A percentile compares a stretch with the other conserved stretches of the same genome.
Conservation (phyloP, 1,284 basidiomycete genomes). For the Fomitopsis schrenkii region DNA sequence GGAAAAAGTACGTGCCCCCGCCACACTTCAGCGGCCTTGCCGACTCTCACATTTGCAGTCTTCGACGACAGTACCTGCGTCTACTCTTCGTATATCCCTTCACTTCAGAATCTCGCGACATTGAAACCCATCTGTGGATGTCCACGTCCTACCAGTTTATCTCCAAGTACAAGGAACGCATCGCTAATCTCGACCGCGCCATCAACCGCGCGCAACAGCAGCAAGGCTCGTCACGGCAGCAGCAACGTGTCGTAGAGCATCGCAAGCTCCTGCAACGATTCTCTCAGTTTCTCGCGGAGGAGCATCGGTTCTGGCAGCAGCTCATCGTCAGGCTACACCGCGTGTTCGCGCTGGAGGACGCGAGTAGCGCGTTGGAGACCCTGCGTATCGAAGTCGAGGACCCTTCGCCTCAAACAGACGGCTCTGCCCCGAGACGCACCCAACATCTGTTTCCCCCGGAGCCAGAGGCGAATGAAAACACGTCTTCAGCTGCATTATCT, state of each 20-base stretch:
- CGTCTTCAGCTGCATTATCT: constrained; percentile 33
- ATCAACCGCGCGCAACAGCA: constrained; percentile 43
- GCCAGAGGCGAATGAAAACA: constrained; percentile 20
- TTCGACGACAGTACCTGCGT: constrained; percentile 72
- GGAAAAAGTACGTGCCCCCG: constrained; percentile 65
- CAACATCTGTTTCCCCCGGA: constrained; percentile 57
- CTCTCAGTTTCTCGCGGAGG: constrained; percentile 79
- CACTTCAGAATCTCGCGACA: constrained; percentile 73
- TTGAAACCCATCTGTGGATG: constrained; percentile 87
- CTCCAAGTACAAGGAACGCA: constrained; percentile 74
- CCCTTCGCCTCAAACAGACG: constrained; percentile 14
- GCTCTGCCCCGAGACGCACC: constrained; percentile 32
- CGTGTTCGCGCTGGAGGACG: constrained; percentile 63
- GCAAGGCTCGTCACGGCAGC: constrained; percentile 20
- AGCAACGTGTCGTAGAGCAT: constrained; percentile 67
- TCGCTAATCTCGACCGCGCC: constrained; percentile 63
- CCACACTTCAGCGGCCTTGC: constrained; percentile 6
- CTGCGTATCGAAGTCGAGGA: constrained; percentile 49
- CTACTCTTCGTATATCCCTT: constrained; percentile 75
- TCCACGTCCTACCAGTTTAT: constrained; percentile 90
- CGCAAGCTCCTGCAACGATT: constrained; percentile 86
- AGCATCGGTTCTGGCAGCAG: constrained; percentile 85
- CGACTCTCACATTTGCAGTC: constrained; percentile 38
- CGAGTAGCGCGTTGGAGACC: constrained; percentile 46
- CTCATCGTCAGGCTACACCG: constrained; percentile 70